Base-by-base conservation (phyloP, 2,329 filamentous ascomycete genomes). In the Neurospora sp. region DNA sequence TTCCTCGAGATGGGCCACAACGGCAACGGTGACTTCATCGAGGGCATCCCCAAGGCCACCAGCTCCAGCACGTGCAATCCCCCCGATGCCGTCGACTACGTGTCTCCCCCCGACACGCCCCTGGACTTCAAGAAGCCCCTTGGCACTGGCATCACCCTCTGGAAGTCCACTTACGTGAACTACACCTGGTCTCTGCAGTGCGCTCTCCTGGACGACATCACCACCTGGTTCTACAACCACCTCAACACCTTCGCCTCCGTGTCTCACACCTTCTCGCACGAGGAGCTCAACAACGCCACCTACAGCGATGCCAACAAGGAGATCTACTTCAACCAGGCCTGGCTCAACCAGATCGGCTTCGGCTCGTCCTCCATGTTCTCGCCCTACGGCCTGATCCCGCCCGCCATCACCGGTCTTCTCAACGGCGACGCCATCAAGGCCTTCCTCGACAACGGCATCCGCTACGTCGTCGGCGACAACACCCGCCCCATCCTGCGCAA, bases 221-320 rank as follows among this genome's bases (percentile, higher is more conserved):
- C 84, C 62, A 75, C 78, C n/a, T 89, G 86, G 86, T 88, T 87
- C 78, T 77, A 81, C 36, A 83, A 76, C n/a, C 87, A 88, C 75
- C 80, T 82, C 28, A 82, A 88, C 76, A 78, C 79, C 11, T 89
- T 87, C 76, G 84, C 82, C 8, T 84, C 87, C 68, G 79, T 89
- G n/a, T 88, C 86, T 1, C 87, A 89, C 77, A 89, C 87, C 0
- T 89, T 89, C 76, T 86, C 85, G 2, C 87, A 89, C 72, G 80
- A 84, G 73, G 83, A 85, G 72, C 78, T 88, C 70, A 84, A 88
- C 67, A 73, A 73, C 40, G 72, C 72, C 19, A 73, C 72, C 6
- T 73, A 72, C 66, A 39, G 67, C 41, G 87, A 89, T 73, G 80
- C 86, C 1, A 76, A 77, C 70, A 85, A 84, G 73, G 87, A 89